Evolutionary conservation across 2,329 filamentous ascomycete genomes (phyloP), one percentile per base, ranked within the genome.

Genomic region (Exophiala sp.): DNA sequence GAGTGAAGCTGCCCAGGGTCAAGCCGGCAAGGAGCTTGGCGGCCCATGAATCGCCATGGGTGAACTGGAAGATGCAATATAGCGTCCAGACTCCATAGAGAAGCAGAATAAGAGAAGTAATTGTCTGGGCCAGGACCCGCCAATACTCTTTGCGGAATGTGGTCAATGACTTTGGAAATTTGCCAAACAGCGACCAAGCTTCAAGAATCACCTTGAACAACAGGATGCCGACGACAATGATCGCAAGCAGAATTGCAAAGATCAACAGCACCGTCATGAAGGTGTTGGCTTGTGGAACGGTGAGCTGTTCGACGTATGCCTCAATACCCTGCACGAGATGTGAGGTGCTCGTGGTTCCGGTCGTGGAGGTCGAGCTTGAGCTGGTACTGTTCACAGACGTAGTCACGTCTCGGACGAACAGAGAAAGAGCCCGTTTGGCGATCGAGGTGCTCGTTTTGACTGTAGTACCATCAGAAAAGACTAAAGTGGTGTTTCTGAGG

Each of bases 11-110:
- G 2, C 71, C 83, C 1, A 97, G 80, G 0, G 91, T 96, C 14
- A 95, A 74, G 55, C 79, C 92, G 12, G 94, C 94, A 21, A 97
- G 83, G 0, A 81, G 63, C 70, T 95, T 94, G 42, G 91, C 91
- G 6, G 87, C 90, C 91, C 91, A 96, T 0, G 92, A 97, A 71
- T 97, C 94, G 55, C 92, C 91, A 39, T 86, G 82, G 1, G 87
- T 94, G 72, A 97, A 96, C 68, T 99, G 94, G 71, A 92, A 97
- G 59, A 99, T 82, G 70, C 92, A 97, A 73, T 96, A 97, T 40
- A 97, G 76, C 1, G 91, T 89, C 94, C 94, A 97, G 57, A 96
- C 83, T 58, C 94, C 90, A 72, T 97, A 99, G 2, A 97, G 82
- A 14, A 97, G 76, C 57, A 97, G 79, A 63, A 99, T 91, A 71